Evolutionary conservation across 2,329 filamentous ascomycete genomes (phyloP).

Genomic region (Trichoderma sp.): DNA sequence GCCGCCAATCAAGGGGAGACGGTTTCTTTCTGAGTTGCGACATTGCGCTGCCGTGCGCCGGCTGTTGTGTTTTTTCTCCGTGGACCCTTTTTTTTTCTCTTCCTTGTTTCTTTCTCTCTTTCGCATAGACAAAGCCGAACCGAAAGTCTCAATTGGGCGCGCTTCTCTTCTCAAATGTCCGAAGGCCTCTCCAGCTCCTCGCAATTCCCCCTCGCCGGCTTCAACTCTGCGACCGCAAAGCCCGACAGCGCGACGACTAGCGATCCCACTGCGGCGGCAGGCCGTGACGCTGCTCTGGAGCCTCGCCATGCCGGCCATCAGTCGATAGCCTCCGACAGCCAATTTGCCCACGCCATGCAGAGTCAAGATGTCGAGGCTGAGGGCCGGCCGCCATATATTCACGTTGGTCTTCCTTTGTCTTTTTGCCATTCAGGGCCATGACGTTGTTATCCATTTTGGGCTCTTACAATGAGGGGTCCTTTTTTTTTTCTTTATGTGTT

Average conservation of each 20-base stretch:
- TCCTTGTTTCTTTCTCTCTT: not conserved
- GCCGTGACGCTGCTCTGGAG: conserved; percentile 18
- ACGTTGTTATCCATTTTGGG: not conserved
- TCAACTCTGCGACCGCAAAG: conserved; percentile 17
- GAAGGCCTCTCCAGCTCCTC: conserved; percentile 15
- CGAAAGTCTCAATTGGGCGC: not conserved
- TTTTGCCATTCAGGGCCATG: not conserved
- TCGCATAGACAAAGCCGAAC: not conserved
- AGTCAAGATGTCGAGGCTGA: conserved; percentile 41
- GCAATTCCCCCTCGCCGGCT: conserved; percentile 17
- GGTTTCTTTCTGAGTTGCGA: not conserved
- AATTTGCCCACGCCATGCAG: conserved; percentile 33
- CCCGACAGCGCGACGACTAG: conserved; percentile 11
- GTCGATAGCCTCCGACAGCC: conserved; percentile 27
- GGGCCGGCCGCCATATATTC: conserved; percentile 43
- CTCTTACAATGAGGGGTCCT: not conserved
- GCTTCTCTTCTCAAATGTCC: conserved; percentile 12
- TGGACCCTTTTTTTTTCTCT: not conserved
- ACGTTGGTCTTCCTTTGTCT: conserved; percentile 34
- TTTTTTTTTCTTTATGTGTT: not conserved
- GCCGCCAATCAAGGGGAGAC: not conserved
- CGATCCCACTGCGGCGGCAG: conserved; percentile 25
- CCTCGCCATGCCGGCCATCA: conserved; percentile 36
- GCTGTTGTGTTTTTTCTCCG: not conserved
- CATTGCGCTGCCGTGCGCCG: not conserved